Percentiles rank a stretch among this genome's conserved stretches.
Evolutionary conservation across 306 rosid genomes (phyloP).

Genomic region (Pterocarpus santalinus): DNA sequence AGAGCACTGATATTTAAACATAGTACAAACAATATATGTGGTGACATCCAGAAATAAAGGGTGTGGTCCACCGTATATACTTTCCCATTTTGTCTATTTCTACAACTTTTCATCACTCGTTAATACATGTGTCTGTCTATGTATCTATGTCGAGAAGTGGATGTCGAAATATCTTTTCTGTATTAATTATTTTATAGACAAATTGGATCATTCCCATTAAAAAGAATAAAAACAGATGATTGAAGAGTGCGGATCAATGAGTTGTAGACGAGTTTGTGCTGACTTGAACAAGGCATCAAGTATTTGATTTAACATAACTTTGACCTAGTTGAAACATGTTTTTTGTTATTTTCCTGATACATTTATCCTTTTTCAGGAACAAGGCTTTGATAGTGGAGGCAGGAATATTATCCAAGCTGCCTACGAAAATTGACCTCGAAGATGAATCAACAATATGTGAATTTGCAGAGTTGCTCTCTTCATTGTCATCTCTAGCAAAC

Average conservation of each 20-base stretch:
- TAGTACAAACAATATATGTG: too few relatives aligned
- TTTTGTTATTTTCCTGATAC: slow-evolving; percentile 35
- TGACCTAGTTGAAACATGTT: slow-evolving; percentile 50
- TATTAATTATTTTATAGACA: not conserved
- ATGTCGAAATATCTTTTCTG: too few relatives aligned
- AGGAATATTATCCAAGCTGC: slow-evolving; percentile 77
- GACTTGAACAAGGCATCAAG: slow-evolving; percentile 42
- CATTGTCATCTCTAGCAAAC: slow-evolving; percentile 76
- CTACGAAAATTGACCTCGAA: slow-evolving; percentile 57
- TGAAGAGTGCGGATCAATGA: slow-evolving; percentile 22
- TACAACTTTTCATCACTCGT: too few relatives aligned
- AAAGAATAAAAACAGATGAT: slow-evolving; percentile 3
- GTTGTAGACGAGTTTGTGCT: slow-evolving; percentile 34
- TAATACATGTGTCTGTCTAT: too few relatives aligned
- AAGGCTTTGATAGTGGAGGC: slow-evolving; percentile 88
- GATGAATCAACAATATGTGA: slow-evolving; percentile 70
- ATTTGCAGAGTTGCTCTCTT: slow-evolving; percentile 66
- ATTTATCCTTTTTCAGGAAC: slow-evolving; percentile 65
- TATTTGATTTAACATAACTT: slow-evolving; percentile 54
- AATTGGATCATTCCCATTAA: slow-evolving; percentile 19
- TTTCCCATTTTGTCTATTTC: too few relatives aligned
- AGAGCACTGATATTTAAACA: too few relatives aligned
- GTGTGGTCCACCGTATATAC: too few relatives aligned
- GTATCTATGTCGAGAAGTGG: too few relatives aligned
- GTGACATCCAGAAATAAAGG: too few relatives aligned